Evolutionary conservation across 2,329 filamentous ascomycete genomes (phyloP).

Genomic region (Pseudocercospora fuligena): DNA sequence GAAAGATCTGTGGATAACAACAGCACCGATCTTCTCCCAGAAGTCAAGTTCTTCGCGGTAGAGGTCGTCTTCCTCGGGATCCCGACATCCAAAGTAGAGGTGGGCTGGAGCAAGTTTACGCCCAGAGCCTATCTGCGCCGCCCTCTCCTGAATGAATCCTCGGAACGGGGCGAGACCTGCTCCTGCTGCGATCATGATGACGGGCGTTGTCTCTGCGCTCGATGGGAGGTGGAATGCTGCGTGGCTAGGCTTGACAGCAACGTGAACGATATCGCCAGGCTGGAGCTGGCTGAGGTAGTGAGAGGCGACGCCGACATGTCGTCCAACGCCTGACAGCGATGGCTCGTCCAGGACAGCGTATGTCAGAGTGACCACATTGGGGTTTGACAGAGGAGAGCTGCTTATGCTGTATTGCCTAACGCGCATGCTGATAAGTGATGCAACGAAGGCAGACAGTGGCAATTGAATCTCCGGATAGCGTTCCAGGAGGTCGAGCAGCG

Average conservation of each 20-base stretch:
- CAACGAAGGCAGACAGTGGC: constrained; percentile 69
- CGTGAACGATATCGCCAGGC: constrained; percentile 49
- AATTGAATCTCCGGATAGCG: constrained; percentile 64
- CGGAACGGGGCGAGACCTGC: constrained; percentile 98
- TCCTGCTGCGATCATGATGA: constrained; percentile 57
- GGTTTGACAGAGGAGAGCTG: constrained; percentile 40
- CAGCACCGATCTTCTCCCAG: constrained; percentile 66
- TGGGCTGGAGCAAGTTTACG: constrained; percentile 62
- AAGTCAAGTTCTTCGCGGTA: constrained; percentile 63
- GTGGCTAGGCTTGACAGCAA: constrained; percentile 48
- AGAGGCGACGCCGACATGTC: constrained; percentile 50
- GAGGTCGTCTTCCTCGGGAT: constrained; percentile 61
- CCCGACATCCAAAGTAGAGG: constrained; percentile 67
- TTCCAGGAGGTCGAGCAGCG: constrained; percentile 72
- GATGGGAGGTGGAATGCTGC: constrained; percentile 52
- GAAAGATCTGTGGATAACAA: constrained; percentile 66
- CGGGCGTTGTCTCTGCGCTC: constrained; percentile 45
- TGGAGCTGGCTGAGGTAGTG: constrained; percentile 49
- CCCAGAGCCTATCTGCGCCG: constrained; percentile 52
- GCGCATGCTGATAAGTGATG: constrained; percentile 76
- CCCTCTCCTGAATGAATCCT: constrained; percentile 91
- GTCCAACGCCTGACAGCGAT: constrained; percentile 33
- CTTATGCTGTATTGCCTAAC: constrained; percentile 43
- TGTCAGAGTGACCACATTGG: constrained; percentile 57
- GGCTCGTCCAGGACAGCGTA: constrained; percentile 60